Evolutionary conservation across 2,329 filamentous ascomycete genomes (phyloP).

Genomic region (Byssochlamys sp.): DNA sequence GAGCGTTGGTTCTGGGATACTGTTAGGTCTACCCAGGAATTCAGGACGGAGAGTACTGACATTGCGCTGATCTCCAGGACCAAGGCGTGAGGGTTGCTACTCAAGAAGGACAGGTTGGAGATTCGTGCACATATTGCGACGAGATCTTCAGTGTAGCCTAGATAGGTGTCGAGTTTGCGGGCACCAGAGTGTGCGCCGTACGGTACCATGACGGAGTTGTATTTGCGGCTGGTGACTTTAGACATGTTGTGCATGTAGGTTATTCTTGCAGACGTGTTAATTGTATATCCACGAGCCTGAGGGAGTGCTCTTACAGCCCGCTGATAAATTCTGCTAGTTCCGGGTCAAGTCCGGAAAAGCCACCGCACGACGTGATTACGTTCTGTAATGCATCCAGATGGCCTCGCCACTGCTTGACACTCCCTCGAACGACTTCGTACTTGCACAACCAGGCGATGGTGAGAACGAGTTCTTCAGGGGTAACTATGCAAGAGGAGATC

Average conservation of each 20-base stretch:
- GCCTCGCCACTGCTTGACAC: conserved; percentile 29
- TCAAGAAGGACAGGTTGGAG: conserved; percentile 17
- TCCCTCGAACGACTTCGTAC: conserved; percentile 30
- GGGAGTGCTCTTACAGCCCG: conserved; percentile 19
- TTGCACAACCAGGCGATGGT: conserved; percentile 30
- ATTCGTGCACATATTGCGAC: conserved; percentile 25
- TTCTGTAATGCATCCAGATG: conserved; percentile 27
- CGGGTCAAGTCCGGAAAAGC: conserved; percentile 18
- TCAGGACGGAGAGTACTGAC: conserved; percentile 11
- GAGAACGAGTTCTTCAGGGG: conserved; percentile 23
- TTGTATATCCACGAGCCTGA: neutral
- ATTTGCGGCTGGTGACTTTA: conserved; percentile 23
- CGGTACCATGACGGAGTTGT: conserved; percentile 10
- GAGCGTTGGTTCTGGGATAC: conserved; percentile 19
- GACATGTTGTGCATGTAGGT: conserved; percentile 27
- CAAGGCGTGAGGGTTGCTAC: conserved; percentile 12
- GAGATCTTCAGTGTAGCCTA: conserved; percentile 29
- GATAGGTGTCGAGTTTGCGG: conserved; percentile 27
- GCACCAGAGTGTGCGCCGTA: conserved; percentile 15
- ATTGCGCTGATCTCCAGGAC: conserved; percentile 19
- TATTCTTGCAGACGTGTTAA: conserved; percentile 14
- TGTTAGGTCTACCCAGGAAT: neutral
- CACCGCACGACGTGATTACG: conserved; percentile 24
- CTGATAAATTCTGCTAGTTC: conserved; percentile 24
- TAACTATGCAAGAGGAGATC: conserved; percentile 4